phyloP scores from a whole-genome alignment of 2,329 filamentous ascomycete genomes.

The Hypoxylon sp. region DNA sequence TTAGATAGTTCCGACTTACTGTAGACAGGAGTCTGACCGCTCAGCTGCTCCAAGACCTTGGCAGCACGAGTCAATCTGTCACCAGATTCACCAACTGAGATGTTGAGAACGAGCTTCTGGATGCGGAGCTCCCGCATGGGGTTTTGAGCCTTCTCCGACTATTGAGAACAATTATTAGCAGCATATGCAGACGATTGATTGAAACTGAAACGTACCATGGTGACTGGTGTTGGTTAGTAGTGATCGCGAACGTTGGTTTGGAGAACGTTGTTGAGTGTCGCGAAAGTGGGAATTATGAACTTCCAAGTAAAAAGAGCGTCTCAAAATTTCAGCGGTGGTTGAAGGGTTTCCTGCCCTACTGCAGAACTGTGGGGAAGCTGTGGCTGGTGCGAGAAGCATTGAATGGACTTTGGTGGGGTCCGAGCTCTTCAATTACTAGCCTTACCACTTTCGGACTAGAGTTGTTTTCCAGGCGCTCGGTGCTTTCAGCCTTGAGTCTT shows the following conservation, averaged over 20 bases:
- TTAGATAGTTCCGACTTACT: slow-evolving; percentile 69
- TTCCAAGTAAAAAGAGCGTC: slow-evolving; percentile 32
- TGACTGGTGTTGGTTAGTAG: slow-evolving; percentile 51
- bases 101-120: slow-evolving; percentile 80
- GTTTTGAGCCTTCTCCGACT: slow-evolving; percentile 91
- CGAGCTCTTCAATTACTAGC: slow-evolving; percentile 26
- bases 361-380: slow-evolving; percentile 27
- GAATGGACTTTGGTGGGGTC: slow-evolving; percentile 41
- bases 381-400: slow-evolving; percentile 46
- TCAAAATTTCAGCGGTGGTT: slow-evolving; percentile 39
- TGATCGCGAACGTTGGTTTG: slow-evolving; percentile 35
- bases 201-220: slow-evolving; percentile 54
- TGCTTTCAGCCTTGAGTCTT: slow-evolving; percentile 51
- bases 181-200: neutral
- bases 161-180: slow-evolving; percentile 53
- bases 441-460: slow-evolving; percentile 25
- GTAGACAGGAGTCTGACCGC: slow-evolving; percentile 99
- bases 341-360: slow-evolving; percentile 51
- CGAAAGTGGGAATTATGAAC: slow-evolving; percentile 37
- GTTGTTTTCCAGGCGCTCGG: slow-evolving; percentile 31
- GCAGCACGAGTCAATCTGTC: slow-evolving; percentile 99
- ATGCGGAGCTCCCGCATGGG: slow-evolving; percentile 98
- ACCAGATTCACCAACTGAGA: slow-evolving; percentile 99
- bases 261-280: slow-evolving; percentile 35
- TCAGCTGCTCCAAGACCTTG: slow-evolving; percentile 99